Base-by-base conservation (phyloP, 768 basidiomycete genomes). In the Lentinula raphanica region DNA sequence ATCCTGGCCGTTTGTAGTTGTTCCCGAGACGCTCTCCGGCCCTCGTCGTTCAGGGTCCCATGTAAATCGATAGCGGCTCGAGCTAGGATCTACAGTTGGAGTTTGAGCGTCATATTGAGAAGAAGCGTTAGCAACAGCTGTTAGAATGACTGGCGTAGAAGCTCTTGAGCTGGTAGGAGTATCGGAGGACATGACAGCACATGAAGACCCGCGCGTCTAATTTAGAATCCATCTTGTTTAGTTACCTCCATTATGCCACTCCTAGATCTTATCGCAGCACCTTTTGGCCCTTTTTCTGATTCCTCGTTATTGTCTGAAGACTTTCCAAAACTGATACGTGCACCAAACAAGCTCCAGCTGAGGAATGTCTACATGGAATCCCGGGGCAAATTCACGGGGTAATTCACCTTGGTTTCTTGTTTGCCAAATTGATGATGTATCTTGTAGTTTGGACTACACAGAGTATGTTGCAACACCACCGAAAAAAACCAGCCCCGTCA, bases 11-110 rank as follows among this genome's bases (percentile, higher is more conserved):
- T 86, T 87, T 49, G 89, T 86, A 7, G 81, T 82, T 0, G 87
- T 87, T 49, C 85, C 90, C 1, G 90, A 86, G 36, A 86, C 79
- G 67, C 90, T 92, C 49, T 80, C 85, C 32, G 90, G 88, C 3
- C 90, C 88, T 54, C 72, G 77, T 54, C 73, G 77, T 57, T 78
- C 78, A 9, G 79, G 51, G 65, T 92, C 90, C 87, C 88, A 92
- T 38, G 80, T 84, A 72, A 92, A 90, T 62, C 89, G 75, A 71
- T 85, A 92, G 4, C 84, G 82, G 7, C 81, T 79, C 12, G 85
- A 78, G 64, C 28, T 73, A 68, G 65, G 78, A 8, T 35, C 54
- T 13, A 42, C 40, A 19, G 31, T 56, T 2, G 54, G 54, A n/a
- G 54, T 56, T 9, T 11, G 9, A 29, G 29, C 36, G 32, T 56